A percentile compares a stretch with the other conserved stretches of the same genome.
Evolutionary conservation across 2,329 filamentous ascomycete species (phyloP).

Genomic region (Dactylonectria estremocensis): DNA sequence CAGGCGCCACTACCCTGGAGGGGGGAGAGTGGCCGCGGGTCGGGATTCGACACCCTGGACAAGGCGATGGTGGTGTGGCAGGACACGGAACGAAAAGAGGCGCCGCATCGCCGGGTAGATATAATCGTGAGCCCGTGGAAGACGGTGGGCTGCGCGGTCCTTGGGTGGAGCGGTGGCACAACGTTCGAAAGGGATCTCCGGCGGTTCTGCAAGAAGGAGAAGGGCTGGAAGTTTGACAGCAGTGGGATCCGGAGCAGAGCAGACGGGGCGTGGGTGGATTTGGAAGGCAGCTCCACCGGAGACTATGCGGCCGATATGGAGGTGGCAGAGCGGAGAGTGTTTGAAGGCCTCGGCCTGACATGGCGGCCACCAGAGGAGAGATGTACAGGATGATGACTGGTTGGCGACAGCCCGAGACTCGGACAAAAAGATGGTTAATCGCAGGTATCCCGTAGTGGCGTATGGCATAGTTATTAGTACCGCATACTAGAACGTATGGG

Average conservation of each 20-base stretch:
- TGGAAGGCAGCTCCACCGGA: slow-evolving; percentile 66
- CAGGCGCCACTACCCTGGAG: slow-evolving; percentile 74
- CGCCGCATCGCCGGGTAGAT: slow-evolving; percentile 85
- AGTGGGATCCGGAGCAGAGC: slow-evolving; percentile 82
- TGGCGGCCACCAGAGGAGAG: slow-evolving; percentile 78
- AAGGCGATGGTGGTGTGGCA: slow-evolving; percentile 97
- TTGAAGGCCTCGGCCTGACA: slow-evolving; percentile 80
- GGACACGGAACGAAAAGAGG: slow-evolving; percentile 38
- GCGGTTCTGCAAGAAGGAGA: slow-evolving; percentile 81
- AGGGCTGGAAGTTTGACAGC: slow-evolving; percentile 89
- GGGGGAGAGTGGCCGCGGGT: slow-evolving; percentile 57
- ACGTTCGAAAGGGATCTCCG: slow-evolving; percentile 92
- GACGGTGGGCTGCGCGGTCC: slow-evolving; percentile 87
- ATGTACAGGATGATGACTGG: slow-evolving; percentile 71
- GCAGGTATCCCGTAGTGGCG: not conserved
- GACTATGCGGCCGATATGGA: slow-evolving; percentile 73
- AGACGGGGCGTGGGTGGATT: slow-evolving; percentile 79
- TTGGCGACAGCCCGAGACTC: not conserved
- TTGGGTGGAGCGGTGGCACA: slow-evolving; percentile 90
- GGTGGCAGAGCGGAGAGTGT: slow-evolving; percentile 85
- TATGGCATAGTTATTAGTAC: not conserved
- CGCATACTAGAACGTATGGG: no score
- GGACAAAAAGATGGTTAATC: no score
- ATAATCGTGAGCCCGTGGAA: slow-evolving; percentile 93
- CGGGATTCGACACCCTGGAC: slow-evolving; percentile 89